These are phyloP conservation scores for Gryganskiella cystojenkinii DNA, from an alignment of 192 early-diverging fungal genomes.

Conservation along the genomic window DNA sequence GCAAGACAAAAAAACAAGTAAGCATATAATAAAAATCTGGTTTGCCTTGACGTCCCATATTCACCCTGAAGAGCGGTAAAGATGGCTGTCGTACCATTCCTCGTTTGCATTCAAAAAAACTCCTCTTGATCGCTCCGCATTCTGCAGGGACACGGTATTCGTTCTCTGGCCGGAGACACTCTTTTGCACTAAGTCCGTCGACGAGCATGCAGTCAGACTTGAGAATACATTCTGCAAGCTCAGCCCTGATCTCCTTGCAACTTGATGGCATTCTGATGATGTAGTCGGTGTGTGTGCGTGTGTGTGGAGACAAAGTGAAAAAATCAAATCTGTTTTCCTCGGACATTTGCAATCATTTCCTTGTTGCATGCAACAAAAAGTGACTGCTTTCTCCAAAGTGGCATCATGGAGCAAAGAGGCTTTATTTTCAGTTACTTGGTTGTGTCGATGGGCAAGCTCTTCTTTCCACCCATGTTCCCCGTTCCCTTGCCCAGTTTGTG, in stretches of 20 bases:
- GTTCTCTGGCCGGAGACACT: conserved; percentile 65
- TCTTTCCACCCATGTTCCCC: too few relatives aligned
- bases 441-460: too few relatives aligned
- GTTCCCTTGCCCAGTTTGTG: too few relatives aligned
- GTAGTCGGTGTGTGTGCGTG: too few relatives aligned
- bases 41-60: background rate
- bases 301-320: background rate
- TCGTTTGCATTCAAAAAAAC: conserved; percentile 66
- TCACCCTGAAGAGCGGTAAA: background rate
- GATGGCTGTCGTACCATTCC: conserved; percentile 60
- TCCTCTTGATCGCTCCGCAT: conserved; percentile 63
- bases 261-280: conserved; percentile 69
- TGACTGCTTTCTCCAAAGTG: too few relatives aligned
- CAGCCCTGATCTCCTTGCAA: conserved; percentile 67
- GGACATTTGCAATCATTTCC: too few relatives aligned
- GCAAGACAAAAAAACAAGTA: background rate
- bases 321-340: too few relatives aligned
- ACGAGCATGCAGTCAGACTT: conserved; percentile 65
- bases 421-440: too few relatives aligned
- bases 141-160: conserved; percentile 60
- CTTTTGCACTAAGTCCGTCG: conserved; percentile 57
- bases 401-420: too few relatives aligned
- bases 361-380: too few relatives aligned
- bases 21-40: background rate
- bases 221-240: conserved; percentile 66